Evolutionary conservation across 768 basidiomycete species (phyloP), one percentile per base, ranked within the genome.

Genomic region (Russula earlei): DNA sequence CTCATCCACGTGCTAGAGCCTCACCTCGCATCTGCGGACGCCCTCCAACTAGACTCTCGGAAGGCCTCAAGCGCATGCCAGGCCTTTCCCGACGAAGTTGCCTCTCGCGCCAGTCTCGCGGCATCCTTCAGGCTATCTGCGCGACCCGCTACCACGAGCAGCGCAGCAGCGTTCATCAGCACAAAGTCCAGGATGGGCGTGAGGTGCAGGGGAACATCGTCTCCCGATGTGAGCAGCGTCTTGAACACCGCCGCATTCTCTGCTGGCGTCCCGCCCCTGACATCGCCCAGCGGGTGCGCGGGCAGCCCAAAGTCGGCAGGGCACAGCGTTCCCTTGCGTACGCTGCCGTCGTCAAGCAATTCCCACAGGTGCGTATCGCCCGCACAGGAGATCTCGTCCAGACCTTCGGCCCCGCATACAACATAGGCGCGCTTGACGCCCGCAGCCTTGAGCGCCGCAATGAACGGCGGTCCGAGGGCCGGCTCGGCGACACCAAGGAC

Each of bases 331-430:
- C 69, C 73, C 62, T 83, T 77, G 0, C 76, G 79, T 65, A 96
- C 82, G 34, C 70, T 63, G 34, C 85, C 88, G 22, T 88, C 74
- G 25, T 48, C 52, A 41, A 76, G 75, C 59, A 95, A 79, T 55
- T 87, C 83, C 94, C 92, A 88, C 34, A 79, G 85, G 70, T 78
- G 78, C 9, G 93, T 94, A 14, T 85, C 82, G 1, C 95, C 96
- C 0, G 91, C 93, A 63, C 91, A 93, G 68, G 87, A 91, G 67
- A 99, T 91, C 75, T 98, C 95, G 70, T 98, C 95, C 40, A 99
- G 74, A 1, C 81, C 81, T 67, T 98, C 96, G 36, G 79, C 81
- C 1, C 95, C 95, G 64, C 93, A 97, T 0, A 99, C 95, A 20
- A 99, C 92, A 54, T 94, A 72, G 0, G 92, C 95, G 33, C 88